A percentile compares a stretch with the other conserved stretches of the same genome.
These are phyloP conservation scores for Musa itinerans DNA, from an alignment of 176 grass and related monocot genomes.

Conservation along the genomic window DNA sequence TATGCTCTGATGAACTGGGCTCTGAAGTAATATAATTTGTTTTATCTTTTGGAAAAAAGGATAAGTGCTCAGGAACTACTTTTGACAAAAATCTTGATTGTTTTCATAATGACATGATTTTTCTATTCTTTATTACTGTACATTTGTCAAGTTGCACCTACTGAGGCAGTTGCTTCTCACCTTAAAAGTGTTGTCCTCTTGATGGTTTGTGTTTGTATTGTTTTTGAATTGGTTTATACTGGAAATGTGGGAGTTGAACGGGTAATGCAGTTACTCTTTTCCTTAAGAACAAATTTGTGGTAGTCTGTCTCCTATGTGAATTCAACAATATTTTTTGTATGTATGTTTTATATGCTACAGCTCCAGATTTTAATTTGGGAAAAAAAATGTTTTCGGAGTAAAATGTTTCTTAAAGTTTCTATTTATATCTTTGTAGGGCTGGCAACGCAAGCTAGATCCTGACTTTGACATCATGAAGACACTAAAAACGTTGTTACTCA, in stretches of 20 bases:
- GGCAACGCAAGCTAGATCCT: conserved; percentile 89
- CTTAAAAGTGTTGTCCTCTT: neutral
- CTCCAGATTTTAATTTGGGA: neutral
- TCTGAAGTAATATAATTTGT: too few species aligned
- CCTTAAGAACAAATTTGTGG: neutral
- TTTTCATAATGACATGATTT: neutral
- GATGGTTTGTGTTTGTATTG: neutral
- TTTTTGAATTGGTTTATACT: neutral
- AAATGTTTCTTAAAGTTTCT: neutral
- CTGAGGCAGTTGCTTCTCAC: neutral
- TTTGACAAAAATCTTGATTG: neutral
- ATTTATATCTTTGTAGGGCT: conserved; percentile 41
- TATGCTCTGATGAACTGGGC: too few species aligned
- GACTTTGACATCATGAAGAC: conserved; percentile 87
- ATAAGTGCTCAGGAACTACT: too few species aligned
- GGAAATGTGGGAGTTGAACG: neutral
- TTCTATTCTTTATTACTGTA: neutral
- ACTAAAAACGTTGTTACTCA: conserved; percentile 65
- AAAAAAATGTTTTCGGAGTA: neutral
- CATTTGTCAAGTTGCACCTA: neutral
- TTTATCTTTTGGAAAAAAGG: too few species aligned
- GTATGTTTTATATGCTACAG: neutral
- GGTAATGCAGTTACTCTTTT: neutral
- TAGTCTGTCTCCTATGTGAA: neutral
- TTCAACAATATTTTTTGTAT: neutral